Base-by-base conservation (phyloP, 2,329 filamentous ascomycete species). In the Penicillium brasilianum region DNA sequence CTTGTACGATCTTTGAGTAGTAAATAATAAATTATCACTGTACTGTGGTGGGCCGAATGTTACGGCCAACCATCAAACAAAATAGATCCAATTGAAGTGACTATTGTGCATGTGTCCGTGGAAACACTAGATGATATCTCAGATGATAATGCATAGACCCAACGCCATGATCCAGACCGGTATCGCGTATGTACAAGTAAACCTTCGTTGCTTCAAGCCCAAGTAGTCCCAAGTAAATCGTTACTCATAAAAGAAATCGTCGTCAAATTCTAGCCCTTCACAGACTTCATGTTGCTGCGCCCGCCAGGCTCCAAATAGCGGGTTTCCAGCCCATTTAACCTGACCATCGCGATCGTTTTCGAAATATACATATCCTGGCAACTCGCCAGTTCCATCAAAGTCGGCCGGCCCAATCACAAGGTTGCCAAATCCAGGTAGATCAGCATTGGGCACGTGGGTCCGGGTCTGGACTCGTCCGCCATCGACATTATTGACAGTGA, bases 321-420 rank as follows among this genome's bases (percentile, higher is more conserved):
- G 67, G 58, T 77, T 79, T 16, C 65, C 62, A 14, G 67, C 65
- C 72, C 74, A 76, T 54, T 67, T 69, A 14, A 72, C 71, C 37
- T 64, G 69, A 1, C 73, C 71, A 32, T 78, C 71, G 3, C 66
- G 66, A 52, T 78, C 74, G 58, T 70, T 72, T 25, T 78, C 74
- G 59, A 80, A 80, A 58, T 74, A 77, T 4, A 80, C 76, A 68
- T 80, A 80, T 1, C 72, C 77, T 1, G 73, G 74, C 32, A 67
- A 60, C 7, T 68, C 55, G 25, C 71, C 76, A 1, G 72, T 72
- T 25, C 65, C 59, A 8, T 68, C 55, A 32, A 63, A 55, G 0
- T 49, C 13, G 4, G 59, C 58, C 18, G 75, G 71, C 4, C 72
- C 69, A 18, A 71, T 67, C 14, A 76, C 71, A 11, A 77, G 65